A percentile compares a stretch with the other conserved stretches of the same genome.
These are phyloP conservation scores for Turnera subulata DNA, from an alignment of 345 rosid species.

Conservation along the genomic window DNA sequence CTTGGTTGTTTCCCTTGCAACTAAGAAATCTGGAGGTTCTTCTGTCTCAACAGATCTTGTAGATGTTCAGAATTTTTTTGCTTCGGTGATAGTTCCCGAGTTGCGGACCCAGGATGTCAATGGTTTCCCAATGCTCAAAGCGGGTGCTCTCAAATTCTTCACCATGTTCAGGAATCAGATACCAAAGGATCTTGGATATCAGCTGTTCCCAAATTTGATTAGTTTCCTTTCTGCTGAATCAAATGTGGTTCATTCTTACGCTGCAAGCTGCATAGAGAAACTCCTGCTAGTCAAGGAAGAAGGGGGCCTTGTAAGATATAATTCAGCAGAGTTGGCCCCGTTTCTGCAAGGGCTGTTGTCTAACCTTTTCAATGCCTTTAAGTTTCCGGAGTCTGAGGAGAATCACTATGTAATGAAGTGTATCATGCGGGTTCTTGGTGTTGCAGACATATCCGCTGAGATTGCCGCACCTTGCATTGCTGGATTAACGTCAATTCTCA, in stretches of 20 bases:
- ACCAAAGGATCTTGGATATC: conserved; percentile 61
- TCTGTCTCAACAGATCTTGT: conserved; percentile 84
- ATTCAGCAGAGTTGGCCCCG: conserved; percentile 59
- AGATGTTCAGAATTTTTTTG: conserved; percentile 79
- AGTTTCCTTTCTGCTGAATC: conserved; percentile 77
- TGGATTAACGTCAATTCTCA: conserved; percentile 67
- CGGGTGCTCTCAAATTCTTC: conserved; percentile 87
- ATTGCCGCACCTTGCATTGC: conserved; percentile 81
- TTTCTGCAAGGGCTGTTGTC: conserved; percentile 51
- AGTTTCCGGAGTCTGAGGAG: conserved; percentile 87
- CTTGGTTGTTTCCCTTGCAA: conserved; percentile 86
- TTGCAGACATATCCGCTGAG: conserved; percentile 67
- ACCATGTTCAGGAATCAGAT: conserved; percentile 75
- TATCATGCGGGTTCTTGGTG: conserved; percentile 88
- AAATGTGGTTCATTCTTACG: conserved; percentile 94
- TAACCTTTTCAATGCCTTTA: conserved; percentile 74
- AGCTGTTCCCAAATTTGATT: conserved; percentile 64
- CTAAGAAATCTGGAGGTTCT: conserved; percentile 75
- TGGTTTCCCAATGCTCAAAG: conserved; percentile 84
- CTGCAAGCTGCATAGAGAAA: conserved; percentile 94
- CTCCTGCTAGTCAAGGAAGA: conserved; percentile 93
- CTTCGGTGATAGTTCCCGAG: conserved; percentile 73
- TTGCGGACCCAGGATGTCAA: conserved; percentile 73
- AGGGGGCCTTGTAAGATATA: conserved; percentile 63
- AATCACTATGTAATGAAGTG: conserved; percentile 96